phyloP scores from a whole-genome alignment of 2,329 filamentous ascomycete species.

The Fusarium dimerum region DNA sequence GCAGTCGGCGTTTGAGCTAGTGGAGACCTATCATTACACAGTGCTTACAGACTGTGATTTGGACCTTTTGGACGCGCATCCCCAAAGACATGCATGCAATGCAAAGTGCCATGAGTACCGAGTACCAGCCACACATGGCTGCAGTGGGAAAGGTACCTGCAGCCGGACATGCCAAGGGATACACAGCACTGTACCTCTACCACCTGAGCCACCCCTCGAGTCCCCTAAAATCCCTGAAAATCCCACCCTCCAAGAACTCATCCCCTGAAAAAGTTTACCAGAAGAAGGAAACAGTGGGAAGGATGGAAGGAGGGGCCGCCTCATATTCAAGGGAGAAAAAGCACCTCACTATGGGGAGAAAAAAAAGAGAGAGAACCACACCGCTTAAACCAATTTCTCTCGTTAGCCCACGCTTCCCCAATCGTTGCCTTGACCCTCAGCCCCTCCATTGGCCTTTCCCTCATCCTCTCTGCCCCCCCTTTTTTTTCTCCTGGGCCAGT shows the following conservation, averaged over 20 bases:
- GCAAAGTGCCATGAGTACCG: constrained; percentile 1
- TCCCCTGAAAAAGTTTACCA: constrained; percentile 4
- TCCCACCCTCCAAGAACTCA: constrained; percentile 3
- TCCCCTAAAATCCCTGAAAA: constrained; percentile 17
- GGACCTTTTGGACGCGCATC: no score
- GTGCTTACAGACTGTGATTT: no score
- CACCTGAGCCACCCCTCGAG: constrained; percentile 5
- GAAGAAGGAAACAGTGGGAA: neutral
- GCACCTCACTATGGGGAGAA: constrained; percentile 15
- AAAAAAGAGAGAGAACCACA: constrained; percentile 25
- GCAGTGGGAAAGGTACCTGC: constrained; percentile 21
- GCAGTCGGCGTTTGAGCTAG: neutral
- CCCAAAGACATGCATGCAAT: no score
- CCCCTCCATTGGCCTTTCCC: constrained; percentile 16
- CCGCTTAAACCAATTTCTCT: constrained; percentile 29
- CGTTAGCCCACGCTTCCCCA: constrained; percentile 10
- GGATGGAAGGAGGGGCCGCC: neutral
- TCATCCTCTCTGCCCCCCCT: constrained; percentile 17
- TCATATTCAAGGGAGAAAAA: constrained; percentile 10
- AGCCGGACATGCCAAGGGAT: constrained; percentile 3
- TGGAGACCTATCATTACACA: no score
- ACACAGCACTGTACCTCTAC: constrained; percentile 4
- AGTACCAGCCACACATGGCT: constrained; percentile 13
- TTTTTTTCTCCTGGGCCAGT: constrained; percentile 3
- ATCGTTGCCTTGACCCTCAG: constrained; percentile 23